Conservation (phyloP, 2,329 filamentous ascomycete genomes). For the Parafenestella ontariensis region DNA sequence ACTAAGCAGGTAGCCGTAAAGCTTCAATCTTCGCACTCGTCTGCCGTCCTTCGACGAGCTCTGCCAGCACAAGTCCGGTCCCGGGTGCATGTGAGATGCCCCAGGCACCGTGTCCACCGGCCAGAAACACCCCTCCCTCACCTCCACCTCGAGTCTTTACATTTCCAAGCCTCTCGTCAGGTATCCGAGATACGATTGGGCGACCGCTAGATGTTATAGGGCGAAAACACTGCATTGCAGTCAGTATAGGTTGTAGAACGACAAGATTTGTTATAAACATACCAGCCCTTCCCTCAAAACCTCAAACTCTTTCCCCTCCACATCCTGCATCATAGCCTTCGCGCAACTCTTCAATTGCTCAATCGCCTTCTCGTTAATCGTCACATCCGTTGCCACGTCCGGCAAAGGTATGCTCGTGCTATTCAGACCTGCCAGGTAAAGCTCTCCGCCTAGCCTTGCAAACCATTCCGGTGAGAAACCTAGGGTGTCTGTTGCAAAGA, state of each 20-base stretch:
- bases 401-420: conserved; percentile 67
- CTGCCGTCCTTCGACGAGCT: conserved; percentile 68
- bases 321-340: conserved; percentile 56
- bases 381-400: conserved; percentile 58
- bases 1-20: conserved; percentile 48
- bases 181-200: conserved; percentile 68
- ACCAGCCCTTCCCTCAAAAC: conserved; percentile 68
- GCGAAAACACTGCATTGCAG: conserved; percentile 66
- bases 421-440: conserved; percentile 79
- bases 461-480: conserved; percentile 76
- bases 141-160: conserved; percentile 51
- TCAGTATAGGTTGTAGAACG: conserved; percentile 5
- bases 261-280: conserved; percentile 13
- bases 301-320: conserved; percentile 62
- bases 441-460: conserved; percentile 68
- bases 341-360: conserved; percentile 60
- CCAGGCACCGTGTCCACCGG: conserved; percentile 79
- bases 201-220: conserved; percentile 70
- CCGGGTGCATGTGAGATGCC: conserved; percentile 65
- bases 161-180: conserved; percentile 63
- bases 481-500: conserved; percentile 68
- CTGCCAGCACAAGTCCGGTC: conserved; percentile 73
- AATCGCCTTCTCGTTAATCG: conserved; percentile 58
- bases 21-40: conserved; percentile 66
- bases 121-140: conserved; percentile 72